These are phyloP conservation scores for Penicillium psychrofluorescens DNA, from an alignment of 495 filamentous ascomycete species.

Conservation along the genomic window DNA sequence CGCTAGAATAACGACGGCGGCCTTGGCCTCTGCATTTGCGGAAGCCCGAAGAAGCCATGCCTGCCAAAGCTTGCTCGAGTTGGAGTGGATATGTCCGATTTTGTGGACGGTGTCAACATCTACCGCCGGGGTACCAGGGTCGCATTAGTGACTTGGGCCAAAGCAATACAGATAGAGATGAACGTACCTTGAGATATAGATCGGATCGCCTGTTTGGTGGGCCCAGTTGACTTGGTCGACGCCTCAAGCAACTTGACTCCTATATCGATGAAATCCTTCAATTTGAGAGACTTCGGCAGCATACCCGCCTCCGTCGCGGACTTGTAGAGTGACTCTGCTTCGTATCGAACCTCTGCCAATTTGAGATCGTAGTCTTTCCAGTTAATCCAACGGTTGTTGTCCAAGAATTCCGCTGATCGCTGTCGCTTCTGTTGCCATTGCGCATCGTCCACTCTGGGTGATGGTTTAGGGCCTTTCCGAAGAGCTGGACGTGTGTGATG, in stretches of 20 bases:
- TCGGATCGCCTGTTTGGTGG: conserved; percentile 7
- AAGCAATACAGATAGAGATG: too few species aligned
- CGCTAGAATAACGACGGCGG: conserved; percentile 6
- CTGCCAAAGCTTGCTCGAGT: not conserved
- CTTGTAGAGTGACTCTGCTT: not conserved
- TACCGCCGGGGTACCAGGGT: conserved; percentile 1
- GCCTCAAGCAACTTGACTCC: conserved; percentile 8
- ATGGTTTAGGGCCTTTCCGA: too few species aligned
- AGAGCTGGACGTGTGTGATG: conserved; percentile 6
- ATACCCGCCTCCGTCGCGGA: not conserved
- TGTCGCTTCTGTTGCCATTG: too few species aligned
- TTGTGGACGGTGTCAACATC: conserved; percentile 22
- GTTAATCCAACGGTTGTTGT: too few species aligned
- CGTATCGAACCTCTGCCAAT: too few species aligned
- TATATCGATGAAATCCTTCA: conserved; percentile 13
- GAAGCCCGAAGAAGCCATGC: conserved; percentile 19
- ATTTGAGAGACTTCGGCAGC: conserved; percentile 6
- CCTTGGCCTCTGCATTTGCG: conserved; percentile 17
- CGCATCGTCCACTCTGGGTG: too few species aligned
- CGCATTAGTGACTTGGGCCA: not conserved
- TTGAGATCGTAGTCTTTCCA: too few species aligned
- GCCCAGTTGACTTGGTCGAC: not conserved
- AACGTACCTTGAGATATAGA: conserved; percentile 21
- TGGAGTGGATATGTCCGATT: conserved; percentile 11
- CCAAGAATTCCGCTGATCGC: too few species aligned